These are phyloP conservation scores for Rubus parviflorus DNA, from an alignment of 306 rosid species.

Conservation along the genomic window DNA sequence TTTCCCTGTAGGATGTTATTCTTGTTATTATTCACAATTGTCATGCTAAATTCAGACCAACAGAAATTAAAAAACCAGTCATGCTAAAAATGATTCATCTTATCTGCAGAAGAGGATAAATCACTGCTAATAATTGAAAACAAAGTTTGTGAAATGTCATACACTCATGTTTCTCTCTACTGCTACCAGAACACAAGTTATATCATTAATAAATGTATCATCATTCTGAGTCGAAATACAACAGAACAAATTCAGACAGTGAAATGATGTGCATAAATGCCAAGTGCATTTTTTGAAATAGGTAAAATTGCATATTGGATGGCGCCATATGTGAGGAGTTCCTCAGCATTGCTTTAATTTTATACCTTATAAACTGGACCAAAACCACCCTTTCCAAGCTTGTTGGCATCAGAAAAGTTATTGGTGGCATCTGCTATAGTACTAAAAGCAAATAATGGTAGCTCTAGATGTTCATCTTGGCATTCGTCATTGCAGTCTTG, in stretches of 20 bases:
- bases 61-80: not conserved
- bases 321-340: not conserved
- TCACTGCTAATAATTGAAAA: not conserved
- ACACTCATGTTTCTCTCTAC: not conserved
- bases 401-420: constrained; percentile 27
- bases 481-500: constrained; percentile 3
- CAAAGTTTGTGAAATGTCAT: not conserved
- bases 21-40: not conserved
- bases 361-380: constrained; percentile 35
- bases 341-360: not conserved
- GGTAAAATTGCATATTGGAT: not conserved
- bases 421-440: constrained; percentile 29
- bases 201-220: not conserved
- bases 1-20: constrained; percentile 25
- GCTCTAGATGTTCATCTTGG: constrained; percentile 8
- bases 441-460: constrained; percentile 12
- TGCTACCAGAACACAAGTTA: not conserved
- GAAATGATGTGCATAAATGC: not conserved
- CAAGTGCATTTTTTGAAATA: not conserved
- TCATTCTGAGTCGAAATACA: not conserved
- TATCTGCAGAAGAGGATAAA: not conserved
- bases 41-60: not conserved
- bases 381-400: constrained; percentile 36
- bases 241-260: not conserved
- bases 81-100: not conserved